Conservation (phyloP, 495 filamentous ascomycete species). For the Amorphotheca resinae region DNA sequence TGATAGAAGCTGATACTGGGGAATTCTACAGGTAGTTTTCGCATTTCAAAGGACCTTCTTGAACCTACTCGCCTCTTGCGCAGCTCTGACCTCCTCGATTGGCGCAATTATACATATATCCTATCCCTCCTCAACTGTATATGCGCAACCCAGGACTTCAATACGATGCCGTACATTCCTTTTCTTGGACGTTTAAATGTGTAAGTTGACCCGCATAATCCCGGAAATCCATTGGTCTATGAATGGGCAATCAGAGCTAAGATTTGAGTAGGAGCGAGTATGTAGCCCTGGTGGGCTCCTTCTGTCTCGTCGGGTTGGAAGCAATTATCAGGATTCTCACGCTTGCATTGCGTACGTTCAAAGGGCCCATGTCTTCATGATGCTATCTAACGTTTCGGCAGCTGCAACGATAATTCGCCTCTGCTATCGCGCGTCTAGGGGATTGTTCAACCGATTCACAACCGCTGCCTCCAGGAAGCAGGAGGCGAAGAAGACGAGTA, state of each 20-base stretch:
- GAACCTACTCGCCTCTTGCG: too few relatives aligned
- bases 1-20: too few relatives aligned
- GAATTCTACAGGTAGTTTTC: too few relatives aligned
- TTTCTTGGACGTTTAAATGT: constrained; percentile 73
- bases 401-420: constrained; percentile 67
- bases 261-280: constrained; percentile 45
- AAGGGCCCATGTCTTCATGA: background rate
- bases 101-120: too few relatives aligned
- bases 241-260: constrained; percentile 1
- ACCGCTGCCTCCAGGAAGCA: constrained; percentile 41
- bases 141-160: too few relatives aligned
- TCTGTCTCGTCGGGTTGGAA: constrained; percentile 71
- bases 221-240: background rate
- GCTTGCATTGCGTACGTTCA: constrained; percentile 65
- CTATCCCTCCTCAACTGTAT: too few relatives aligned
- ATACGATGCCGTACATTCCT: constrained; percentile 59
- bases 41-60: too few relatives aligned
- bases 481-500: constrained; percentile 12
- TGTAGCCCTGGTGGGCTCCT: constrained; percentile 67
- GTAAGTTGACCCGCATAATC: constrained; percentile 28
- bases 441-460: constrained; percentile 67
- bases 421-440: constrained; percentile 70
- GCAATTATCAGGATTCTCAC: constrained; percentile 76
- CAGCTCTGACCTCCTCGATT: too few relatives aligned
- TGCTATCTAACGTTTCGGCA: constrained; percentile 21